Conservation (phyloP, 1,284 basidiomycete genomes). For the Pterulicium gracile region DNA sequence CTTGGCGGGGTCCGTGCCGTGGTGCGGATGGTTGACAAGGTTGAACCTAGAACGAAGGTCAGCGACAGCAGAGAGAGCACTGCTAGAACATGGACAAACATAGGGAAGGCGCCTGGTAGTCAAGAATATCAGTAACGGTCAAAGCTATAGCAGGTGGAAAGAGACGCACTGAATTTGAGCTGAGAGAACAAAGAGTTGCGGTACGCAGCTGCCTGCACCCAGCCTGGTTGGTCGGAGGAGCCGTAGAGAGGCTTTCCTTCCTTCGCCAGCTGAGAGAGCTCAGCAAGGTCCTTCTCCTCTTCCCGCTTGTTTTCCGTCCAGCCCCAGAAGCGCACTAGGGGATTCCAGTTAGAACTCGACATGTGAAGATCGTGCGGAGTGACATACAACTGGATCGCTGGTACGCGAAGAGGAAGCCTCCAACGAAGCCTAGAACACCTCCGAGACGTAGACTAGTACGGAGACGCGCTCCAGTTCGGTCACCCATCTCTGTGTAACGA, state of each 20-base stretch:
- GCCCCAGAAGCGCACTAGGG: conserved; percentile 89
- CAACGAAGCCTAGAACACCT: conserved; percentile 49
- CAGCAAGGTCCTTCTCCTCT: conserved; percentile 63
- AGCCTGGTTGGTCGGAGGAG: conserved; percentile 69
- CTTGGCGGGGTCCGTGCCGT: conserved; percentile 79
- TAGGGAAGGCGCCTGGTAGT: conserved; percentile 52
- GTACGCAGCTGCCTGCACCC: conserved; percentile 84
- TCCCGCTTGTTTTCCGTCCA: conserved; percentile 90
- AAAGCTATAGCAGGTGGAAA: conserved; percentile 1
- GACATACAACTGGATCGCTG: conserved; percentile 77
- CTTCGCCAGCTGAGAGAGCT: conserved; percentile 60
- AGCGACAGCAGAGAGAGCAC: conserved; percentile 3
- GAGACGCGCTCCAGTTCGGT: conserved; percentile 18
- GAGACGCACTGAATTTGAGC: conserved; percentile 76
- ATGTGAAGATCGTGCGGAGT: not conserved
- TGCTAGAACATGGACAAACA: conserved; percentile 32
- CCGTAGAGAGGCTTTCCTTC: conserved; percentile 82
- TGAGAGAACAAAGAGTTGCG: conserved; percentile 91
- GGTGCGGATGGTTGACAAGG: conserved; percentile 81
- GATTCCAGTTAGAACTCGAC: conserved; percentile 7
- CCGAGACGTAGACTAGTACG: conserved; percentile 18
- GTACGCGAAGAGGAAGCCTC: conserved; percentile 92
- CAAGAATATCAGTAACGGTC: conserved; percentile 2
- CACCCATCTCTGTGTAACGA: conserved; percentile 30
- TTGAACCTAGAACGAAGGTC: conserved; percentile 68